Evolutionary conservation across 2,329 filamentous ascomycete species (phyloP).

Genomic region (Pseudogymnoascus sp.): DNA sequence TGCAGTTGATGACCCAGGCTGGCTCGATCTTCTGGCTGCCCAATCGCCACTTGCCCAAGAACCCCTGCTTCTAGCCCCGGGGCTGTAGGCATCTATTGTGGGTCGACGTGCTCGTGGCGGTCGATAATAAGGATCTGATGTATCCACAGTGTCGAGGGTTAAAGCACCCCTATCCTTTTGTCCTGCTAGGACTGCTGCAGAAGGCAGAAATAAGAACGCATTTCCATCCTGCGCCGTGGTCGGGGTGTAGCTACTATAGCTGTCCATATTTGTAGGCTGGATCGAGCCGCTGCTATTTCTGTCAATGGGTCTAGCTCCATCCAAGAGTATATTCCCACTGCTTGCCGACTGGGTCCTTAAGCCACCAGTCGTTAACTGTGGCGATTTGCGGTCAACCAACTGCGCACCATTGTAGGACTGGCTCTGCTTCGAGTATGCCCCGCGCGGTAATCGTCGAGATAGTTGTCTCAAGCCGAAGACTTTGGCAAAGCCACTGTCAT

Average conservation of each 20-base stretch:
- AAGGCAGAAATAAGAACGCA: conserved; percentile 63
- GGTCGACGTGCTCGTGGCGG: conserved; percentile 67
- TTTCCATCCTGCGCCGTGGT: conserved; percentile 67
- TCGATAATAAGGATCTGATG: conserved; percentile 77
- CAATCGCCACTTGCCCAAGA: conserved; percentile 41
- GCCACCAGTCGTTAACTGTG: conserved; percentile 43
- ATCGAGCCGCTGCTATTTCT: conserved; percentile 52
- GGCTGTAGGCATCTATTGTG: conserved; percentile 44
- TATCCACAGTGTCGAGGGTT: conserved; percentile 42
- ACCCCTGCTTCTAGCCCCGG: conserved; percentile 35
- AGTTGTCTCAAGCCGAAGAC: conserved; percentile 89
- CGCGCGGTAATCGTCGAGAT: conserved; percentile 60
- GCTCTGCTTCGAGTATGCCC: conserved; percentile 63
- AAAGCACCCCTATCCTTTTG: conserved; percentile 34
- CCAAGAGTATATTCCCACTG: conserved; percentile 38
- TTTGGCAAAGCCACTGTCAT: conserved; percentile 63
- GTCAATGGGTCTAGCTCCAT: conserved; percentile 1
- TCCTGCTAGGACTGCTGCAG: conserved; percentile 27
- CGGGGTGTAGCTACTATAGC: conserved; percentile 59
- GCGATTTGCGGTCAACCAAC: conserved; percentile 59
- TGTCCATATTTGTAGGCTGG: conserved; percentile 38
- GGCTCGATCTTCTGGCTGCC: conserved; percentile 33
- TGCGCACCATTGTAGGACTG: conserved; percentile 75
- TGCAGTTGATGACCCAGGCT: conserved; percentile 32
- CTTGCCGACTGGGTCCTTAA: conserved; percentile 55